Conservation (phyloP, 1,284 basidiomycete genomes). For the Testicularia cyperi region DNA sequence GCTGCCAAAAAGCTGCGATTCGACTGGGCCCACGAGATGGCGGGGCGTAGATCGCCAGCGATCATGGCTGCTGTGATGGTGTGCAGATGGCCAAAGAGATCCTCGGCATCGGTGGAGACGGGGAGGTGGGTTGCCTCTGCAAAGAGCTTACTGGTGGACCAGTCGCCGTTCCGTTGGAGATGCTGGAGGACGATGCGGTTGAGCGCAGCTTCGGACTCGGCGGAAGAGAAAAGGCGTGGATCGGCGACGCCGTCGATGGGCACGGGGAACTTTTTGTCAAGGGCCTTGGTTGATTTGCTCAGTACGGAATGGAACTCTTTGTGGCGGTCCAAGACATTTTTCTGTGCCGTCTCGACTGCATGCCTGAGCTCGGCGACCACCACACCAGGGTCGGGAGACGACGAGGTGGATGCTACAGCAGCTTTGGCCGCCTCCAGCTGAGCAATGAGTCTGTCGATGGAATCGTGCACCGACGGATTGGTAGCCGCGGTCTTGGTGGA, state of each 20-base stretch:
- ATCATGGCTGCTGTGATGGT: slow-evolving; percentile 16
- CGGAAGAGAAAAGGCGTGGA: slow-evolving; percentile 39
- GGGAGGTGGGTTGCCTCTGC: slow-evolving; percentile 20
- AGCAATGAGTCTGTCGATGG: slow-evolving; percentile 44
- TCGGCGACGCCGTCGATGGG: slow-evolving; percentile 43
- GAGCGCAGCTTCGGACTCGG: slow-evolving; percentile 36
- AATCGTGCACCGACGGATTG: slow-evolving; percentile 35
- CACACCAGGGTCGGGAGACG: slow-evolving; percentile 5
- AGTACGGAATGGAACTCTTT: slow-evolving; percentile 49
- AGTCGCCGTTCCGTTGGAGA: slow-evolving; percentile 47
- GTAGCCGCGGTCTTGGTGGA: slow-evolving; percentile 15
- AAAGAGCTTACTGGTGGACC: slow-evolving; percentile 36
- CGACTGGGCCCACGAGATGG: slow-evolving; percentile 42
- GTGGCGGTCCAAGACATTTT: slow-evolving; percentile 44
- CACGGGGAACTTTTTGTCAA: slow-evolving; percentile 51
- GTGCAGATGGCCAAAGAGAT: slow-evolving; percentile 19
- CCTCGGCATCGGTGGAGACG: slow-evolving; percentile 5
- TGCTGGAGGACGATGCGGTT: slow-evolving; percentile 46
- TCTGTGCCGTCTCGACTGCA: slow-evolving; percentile 28
- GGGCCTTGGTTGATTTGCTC: slow-evolving; percentile 42
- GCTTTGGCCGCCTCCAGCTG: slow-evolving; percentile 41
- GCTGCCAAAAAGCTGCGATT: slow-evolving; percentile 28
- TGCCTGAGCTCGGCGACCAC: slow-evolving; percentile 26
- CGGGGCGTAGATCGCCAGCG: slow-evolving; percentile 38
- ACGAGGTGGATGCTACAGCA: slow-evolving; percentile 7